These are phyloP conservation scores for Beta vulgaris DNA, from an alignment of 148 eudicot genomes.

Conservation along the genomic window DNA sequence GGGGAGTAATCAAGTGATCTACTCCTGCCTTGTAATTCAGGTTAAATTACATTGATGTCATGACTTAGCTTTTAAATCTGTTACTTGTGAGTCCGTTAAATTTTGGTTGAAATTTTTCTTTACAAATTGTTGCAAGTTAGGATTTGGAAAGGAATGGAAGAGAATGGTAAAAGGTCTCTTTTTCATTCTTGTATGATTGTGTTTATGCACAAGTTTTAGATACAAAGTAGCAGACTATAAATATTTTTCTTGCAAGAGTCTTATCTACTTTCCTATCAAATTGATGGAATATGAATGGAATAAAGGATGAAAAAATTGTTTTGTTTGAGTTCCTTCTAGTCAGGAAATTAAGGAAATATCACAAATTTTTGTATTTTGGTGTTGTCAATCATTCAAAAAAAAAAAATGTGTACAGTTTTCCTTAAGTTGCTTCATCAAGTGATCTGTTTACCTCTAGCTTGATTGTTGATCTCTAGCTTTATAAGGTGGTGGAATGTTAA, in stretches of 20 bases:
- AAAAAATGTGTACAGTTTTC: no score
- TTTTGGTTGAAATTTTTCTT: background rate
- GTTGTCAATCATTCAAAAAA: no score
- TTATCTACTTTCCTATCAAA: background rate
- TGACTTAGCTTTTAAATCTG: background rate
- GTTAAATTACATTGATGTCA: background rate
- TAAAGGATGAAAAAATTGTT: background rate
- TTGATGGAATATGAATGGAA: background rate
- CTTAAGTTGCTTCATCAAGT: no score
- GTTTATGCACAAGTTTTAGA: background rate
- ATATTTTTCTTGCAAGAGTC: background rate
- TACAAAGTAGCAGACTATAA: background rate
- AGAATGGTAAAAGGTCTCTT: no score
- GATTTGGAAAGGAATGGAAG: no score
- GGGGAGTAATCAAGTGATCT: background rate
- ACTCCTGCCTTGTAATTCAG: background rate
- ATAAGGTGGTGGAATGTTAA: no score
- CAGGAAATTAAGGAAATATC: background rate
- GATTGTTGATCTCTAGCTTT: no score
- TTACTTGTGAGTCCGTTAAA: background rate
- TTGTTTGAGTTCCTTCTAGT: background rate
- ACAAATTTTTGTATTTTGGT: no score
- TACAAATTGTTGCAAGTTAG: no score
- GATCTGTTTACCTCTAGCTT: no score
- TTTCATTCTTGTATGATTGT: no score